Evolutionary conservation across 768 basidiomycete species (phyloP), one percentile per base, ranked within the genome.

Genomic region (Fomitopsis pulvina): DNA sequence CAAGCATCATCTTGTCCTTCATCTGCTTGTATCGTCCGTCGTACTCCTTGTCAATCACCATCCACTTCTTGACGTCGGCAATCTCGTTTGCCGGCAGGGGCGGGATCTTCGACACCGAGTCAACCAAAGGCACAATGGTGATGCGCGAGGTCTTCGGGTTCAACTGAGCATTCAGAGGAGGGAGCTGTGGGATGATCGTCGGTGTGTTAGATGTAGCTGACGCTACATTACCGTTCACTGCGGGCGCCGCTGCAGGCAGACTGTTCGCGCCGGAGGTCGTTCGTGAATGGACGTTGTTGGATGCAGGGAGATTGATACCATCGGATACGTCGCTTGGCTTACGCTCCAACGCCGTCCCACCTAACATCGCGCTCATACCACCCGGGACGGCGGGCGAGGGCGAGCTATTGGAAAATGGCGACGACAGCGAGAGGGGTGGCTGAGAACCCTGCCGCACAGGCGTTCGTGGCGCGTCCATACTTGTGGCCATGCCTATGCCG

Each of bases 81-180:
- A 87, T 76, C 60, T 89, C 83, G 1, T 62, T 60, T 7, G 70
- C 62, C 6, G 59, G 53, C 16, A 93, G 66, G 0, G 73, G 59
- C 2, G 81, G 85, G 44, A 87, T 85, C 40, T 70, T 66, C 44
- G 62, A 65, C 1, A 70, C 65, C n/a, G 79, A 78, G 11, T 76
- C 73, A 41, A 68, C 63, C 9, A 83, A 71, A 1, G 87, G 85
- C 2, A 92, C 76, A 48, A 76, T 64, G 7, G 79, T 76, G 38
- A 89, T 71, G 18, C 72, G 71, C 7, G 86, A 87, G 18, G 79
- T 74, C 27, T 71, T 67, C 14, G 76, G 77, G 64, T 81, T 80
- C 48, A 81, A 71, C 20, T 64, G 62, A 34, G 73, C 69, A 44
- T 67, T 68, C 7, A 74, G 67, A 2, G 78, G 69, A n/a, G 75